phyloP scores from a whole-genome alignment of 371 early-diverging fungal genomes.

The Sporodiniella umbellata region DNA sequence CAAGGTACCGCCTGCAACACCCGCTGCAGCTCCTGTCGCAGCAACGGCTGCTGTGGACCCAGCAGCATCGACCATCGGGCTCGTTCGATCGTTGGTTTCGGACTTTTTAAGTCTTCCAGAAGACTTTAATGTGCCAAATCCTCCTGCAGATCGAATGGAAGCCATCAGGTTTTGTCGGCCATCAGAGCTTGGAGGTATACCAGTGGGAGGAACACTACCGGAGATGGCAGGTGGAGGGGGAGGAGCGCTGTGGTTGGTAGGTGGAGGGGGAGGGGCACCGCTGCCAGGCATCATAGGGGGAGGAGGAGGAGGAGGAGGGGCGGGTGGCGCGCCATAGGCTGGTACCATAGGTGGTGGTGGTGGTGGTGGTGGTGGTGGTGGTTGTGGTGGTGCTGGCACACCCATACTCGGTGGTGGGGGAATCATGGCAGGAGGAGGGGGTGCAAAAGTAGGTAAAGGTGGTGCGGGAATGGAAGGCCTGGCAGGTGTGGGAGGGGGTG shows the following conservation, averaged over 20 bases:
- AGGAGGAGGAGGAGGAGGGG: constrained; percentile 2
- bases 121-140: constrained; percentile 35
- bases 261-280: background rate
- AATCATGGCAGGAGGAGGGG: no score
- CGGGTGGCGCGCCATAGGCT: background rate
- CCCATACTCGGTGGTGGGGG: no score
- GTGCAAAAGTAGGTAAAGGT: no score
- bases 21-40: constrained; percentile 19
- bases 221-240: constrained; percentile 6
- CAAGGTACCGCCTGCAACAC: constrained; percentile 18
- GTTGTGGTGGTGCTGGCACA: background rate
- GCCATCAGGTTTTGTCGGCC: constrained; percentile 34
- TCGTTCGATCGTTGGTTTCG: constrained; percentile 1
- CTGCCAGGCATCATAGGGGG: background rate
- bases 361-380: no score
- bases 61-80: background rate
- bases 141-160: constrained; percentile 45
- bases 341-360: background rate
- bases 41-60: constrained; percentile 1
- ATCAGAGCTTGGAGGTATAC: constrained; percentile 2
- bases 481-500: background rate
- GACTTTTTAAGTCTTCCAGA: constrained; percentile 18
- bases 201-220: constrained; percentile 8
- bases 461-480: no score
- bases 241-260: background rate